phyloP scores from a whole-genome alignment of 1,284 basidiomycete species.

The Microbotryum lychnidis-dioicae region DNA sequence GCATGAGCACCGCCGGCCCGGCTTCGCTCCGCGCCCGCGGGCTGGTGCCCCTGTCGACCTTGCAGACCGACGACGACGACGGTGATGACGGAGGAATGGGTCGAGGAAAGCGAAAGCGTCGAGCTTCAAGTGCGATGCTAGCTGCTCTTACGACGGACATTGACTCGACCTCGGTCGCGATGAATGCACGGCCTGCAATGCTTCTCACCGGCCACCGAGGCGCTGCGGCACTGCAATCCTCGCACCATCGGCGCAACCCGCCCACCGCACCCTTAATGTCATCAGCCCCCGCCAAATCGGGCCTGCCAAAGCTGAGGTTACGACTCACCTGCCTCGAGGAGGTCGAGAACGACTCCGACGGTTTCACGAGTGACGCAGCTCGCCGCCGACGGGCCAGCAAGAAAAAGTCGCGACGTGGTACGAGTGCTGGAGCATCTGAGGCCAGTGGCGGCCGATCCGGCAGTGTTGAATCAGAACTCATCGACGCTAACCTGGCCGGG shows the following conservation, averaged over 20 bases:
- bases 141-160: slow-evolving; percentile 14
- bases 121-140: slow-evolving; percentile 27
- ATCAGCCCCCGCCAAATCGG: slow-evolving; percentile 18
- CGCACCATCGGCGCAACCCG: slow-evolving; percentile 3
- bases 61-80: slow-evolving; percentile 11
- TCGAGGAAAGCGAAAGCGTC: slow-evolving; percentile 31
- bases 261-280: neutral
- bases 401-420: slow-evolving; percentile 26
- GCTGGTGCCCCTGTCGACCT: slow-evolving; percentile 12
- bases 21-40: slow-evolving; percentile 16
- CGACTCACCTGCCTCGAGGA: slow-evolving; percentile 26
- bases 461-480: slow-evolving; percentile 8
- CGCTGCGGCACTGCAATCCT: too few relatives aligned
- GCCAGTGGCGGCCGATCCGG: slow-evolving; percentile 5
- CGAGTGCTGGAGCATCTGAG: slow-evolving; percentile 17
- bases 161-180: slow-evolving; percentile 2
- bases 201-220: neutral
- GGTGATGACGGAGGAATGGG: slow-evolving; percentile 30
- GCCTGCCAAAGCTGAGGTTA: slow-evolving; percentile 20
- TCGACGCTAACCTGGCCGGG: neutral
- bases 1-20: slow-evolving; percentile 16
- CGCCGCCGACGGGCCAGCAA: slow-evolving; percentile 20
- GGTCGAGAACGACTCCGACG: slow-evolving; percentile 26
- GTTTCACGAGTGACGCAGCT: slow-evolving; percentile 27
- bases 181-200: neutral